Conservation (phyloP, 208 protist species). For the Sergeia podlipaevii region DNA sequence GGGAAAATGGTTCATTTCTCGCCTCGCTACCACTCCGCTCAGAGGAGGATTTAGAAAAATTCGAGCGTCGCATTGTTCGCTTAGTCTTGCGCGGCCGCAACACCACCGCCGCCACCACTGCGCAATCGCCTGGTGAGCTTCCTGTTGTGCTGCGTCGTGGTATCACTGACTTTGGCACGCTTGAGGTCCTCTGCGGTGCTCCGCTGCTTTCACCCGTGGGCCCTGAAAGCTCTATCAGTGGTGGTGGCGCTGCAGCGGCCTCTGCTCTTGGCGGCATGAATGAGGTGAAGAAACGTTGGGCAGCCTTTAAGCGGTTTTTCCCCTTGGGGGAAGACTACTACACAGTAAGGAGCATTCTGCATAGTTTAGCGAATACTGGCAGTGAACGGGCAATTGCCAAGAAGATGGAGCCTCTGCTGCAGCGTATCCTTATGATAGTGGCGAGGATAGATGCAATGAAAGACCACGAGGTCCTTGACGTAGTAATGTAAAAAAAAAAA, state of each 20-base stretch:
- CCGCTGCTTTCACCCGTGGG: slow-evolving; percentile 4
- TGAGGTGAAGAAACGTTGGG: slow-evolving; percentile 37
- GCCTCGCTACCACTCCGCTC: neutral
- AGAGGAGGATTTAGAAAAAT: slow-evolving; percentile 25
- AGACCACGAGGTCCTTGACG: slow-evolving; percentile 30
- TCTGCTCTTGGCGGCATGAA: slow-evolving; percentile 1
- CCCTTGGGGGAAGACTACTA: slow-evolving; percentile 48
- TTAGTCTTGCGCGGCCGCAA: slow-evolving; percentile 26
- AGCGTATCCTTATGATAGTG: slow-evolving; percentile 39
- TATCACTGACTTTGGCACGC: slow-evolving; percentile 46
- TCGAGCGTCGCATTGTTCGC: slow-evolving; percentile 45
- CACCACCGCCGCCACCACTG: slow-evolving; percentile 3
- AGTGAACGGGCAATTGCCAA: neutral
- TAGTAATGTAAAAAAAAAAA: slow-evolving; percentile 23
- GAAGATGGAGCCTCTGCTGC: slow-evolving; percentile 7
- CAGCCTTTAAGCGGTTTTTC: slow-evolving; percentile 60
- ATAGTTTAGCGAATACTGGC: neutral
- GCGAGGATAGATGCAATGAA: slow-evolving; percentile 50
- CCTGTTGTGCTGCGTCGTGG: slow-evolving; percentile 55
- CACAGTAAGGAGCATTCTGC: slow-evolving; percentile 22
- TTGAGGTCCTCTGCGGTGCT: slow-evolving; percentile 50
- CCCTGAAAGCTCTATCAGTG: neutral
- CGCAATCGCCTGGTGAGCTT: slow-evolving; percentile 20
- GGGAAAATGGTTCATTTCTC: too few relatives aligned
- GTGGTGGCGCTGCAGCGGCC: slow-evolving; percentile 3